Conservation (phyloP, 768 basidiomycete genomes). For the Kwoniella newhampshirensis region DNA sequence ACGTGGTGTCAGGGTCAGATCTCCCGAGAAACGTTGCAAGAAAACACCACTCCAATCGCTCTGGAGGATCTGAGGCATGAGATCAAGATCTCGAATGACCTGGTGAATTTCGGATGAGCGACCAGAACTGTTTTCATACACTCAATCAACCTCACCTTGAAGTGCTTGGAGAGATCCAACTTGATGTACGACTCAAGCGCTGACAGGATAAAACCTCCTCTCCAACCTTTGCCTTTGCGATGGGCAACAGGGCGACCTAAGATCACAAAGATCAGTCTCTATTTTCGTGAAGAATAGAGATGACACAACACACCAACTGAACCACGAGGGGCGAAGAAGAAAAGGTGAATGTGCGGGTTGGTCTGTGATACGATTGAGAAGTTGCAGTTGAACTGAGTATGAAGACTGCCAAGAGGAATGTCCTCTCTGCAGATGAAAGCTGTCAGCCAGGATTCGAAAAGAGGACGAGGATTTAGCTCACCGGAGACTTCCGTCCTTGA, state of each 20-base stretch:
- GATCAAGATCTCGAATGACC: constrained; percentile 92
- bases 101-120: constrained; percentile 28
- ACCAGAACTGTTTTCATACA: neutral
- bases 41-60: constrained; percentile 98
- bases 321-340: constrained; percentile 76
- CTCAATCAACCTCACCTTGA: constrained; percentile 62
- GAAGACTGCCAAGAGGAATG: constrained; percentile 78
- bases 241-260: constrained; percentile 90
- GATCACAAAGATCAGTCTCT: constrained; percentile 49
- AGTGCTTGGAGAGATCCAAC: constrained; percentile 93
- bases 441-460: constrained; percentile 16
- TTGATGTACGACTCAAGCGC: constrained; percentile 94
- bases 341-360: constrained; percentile 79
- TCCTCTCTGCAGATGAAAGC: constrained; percentile 65
- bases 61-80: constrained; percentile 87
- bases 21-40: constrained; percentile 77
- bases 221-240: constrained; percentile 86
- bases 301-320: constrained; percentile 38
- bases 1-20: constrained; percentile 56
- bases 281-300: constrained; percentile 29
- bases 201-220: constrained; percentile 88
- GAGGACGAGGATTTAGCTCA: constrained; percentile 48
- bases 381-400: constrained; percentile 65
- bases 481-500: constrained; percentile 90
- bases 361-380: constrained; percentile 93